These are phyloP conservation scores for Ceratobasidium papillatum DNA, from an alignment of 1,284 basidiomycete species.

Conservation along the genomic window DNA sequence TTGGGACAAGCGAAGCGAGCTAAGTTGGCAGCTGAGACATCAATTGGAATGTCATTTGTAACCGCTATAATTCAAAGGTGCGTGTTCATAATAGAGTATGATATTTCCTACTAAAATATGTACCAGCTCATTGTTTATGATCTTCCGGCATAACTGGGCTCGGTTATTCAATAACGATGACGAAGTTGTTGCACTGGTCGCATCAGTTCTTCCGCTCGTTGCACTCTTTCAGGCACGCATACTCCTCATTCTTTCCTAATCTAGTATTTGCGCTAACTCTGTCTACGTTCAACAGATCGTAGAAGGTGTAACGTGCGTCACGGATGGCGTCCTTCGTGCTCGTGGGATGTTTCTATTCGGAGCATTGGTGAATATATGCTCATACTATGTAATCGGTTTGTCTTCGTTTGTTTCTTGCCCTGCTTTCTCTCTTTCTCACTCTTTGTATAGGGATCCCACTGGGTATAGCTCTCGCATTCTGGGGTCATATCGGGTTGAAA, in stretches of 20 bases:
- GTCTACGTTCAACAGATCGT: not conserved
- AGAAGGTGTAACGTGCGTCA: conserved; percentile 27
- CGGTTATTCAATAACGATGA: conserved; percentile 74
- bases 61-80: conserved; percentile 56
- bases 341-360: conserved; percentile 42
- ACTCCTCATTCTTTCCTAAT: too few species aligned
- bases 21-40: conserved; percentile 67
- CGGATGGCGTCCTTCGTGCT: conserved; percentile 40
- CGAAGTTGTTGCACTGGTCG: conserved; percentile 68
- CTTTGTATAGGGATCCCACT: conserved; percentile 42
- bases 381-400: conserved; percentile 44
- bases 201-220: conserved; percentile 77
- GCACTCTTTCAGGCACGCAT: conserved; percentile 76
- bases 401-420: not conserved
- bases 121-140: conserved; percentile 34
- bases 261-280: not conserved
- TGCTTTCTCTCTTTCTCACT: not conserved
- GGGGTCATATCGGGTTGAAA: conserved; percentile 36
- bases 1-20: conserved; percentile 63
- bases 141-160: conserved; percentile 61
- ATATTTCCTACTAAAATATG: conserved; percentile 38
- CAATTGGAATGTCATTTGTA: conserved; percentile 69
- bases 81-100: conserved; percentile 57
- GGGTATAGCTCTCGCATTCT: conserved; percentile 38
- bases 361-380: conserved; percentile 43